Evolutionary conservation across 208 protist species (phyloP).

Genomic region (Leptomonas pyrrhocoris): DNA sequence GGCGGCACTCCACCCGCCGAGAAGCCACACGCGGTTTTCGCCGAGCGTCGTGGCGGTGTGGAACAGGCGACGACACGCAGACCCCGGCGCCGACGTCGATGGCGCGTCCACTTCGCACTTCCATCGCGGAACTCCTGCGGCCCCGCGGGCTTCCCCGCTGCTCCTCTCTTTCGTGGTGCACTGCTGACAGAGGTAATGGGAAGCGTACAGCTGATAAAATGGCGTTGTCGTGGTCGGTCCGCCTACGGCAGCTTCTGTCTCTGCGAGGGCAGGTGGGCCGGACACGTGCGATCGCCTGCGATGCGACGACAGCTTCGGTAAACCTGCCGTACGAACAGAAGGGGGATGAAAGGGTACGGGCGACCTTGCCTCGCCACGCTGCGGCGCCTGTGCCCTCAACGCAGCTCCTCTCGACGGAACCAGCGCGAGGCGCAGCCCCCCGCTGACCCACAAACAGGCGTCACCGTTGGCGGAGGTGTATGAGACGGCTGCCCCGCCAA

Average conservation of each 20-base stretch:
- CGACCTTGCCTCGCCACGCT: neutral
- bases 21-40: slow-evolving; percentile 23
- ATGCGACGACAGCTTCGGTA: neutral
- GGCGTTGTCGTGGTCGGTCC: neutral
- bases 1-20: slow-evolving; percentile 19
- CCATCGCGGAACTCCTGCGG: slow-evolving; percentile 1
- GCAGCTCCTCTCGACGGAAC: no score
- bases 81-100: neutral
- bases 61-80: slow-evolving; percentile 17
- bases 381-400: no score
- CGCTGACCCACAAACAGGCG: slow-evolving; percentile 31
- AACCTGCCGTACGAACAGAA: neutral
- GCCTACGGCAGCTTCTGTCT: neutral
- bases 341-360: neutral
- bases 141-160: neutral
- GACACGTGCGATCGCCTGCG: neutral
- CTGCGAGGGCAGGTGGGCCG: neutral
- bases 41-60: slow-evolving; percentile 30
- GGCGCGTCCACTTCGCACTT: slow-evolving; percentile 1
- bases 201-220: slow-evolving; percentile 15
- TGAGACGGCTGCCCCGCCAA: slow-evolving; percentile 24
- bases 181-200: slow-evolving; percentile 17
- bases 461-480: slow-evolving; percentile 3
- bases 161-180: neutral
- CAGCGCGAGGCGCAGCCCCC: slow-evolving; percentile 18